A percentile compares a stretch with the other conserved stretches of the same genome.
Evolutionary conservation across 2,329 filamentous ascomycete genomes (phyloP).

Genomic region (Penicillium sp.): DNA sequence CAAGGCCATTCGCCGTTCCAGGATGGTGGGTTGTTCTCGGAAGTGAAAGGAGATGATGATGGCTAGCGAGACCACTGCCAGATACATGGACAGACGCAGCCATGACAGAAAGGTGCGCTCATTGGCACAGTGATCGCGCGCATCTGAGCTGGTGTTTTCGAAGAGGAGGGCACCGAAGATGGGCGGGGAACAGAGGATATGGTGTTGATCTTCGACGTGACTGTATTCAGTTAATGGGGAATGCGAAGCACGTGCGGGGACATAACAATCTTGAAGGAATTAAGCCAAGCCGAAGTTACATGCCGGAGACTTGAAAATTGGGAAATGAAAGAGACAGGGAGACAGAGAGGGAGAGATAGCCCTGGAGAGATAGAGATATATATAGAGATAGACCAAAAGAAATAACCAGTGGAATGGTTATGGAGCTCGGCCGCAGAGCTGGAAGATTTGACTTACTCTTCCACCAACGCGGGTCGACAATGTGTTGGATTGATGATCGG

Average conservation of each 20-base stretch:
- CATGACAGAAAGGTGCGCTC: slow-evolving; percentile 83
- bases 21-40: slow-evolving; percentile 65
- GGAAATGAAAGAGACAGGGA: no score
- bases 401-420: not conserved
- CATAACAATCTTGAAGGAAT: not conserved
- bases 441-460: slow-evolving; percentile 41
- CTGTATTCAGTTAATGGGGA: slow-evolving; percentile 15
- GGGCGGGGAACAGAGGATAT: slow-evolving; percentile 55
- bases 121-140: slow-evolving; percentile 66
- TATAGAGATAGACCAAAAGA: no score
- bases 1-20: slow-evolving; percentile 75
- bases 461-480: slow-evolving; percentile 50
- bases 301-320: not conserved
- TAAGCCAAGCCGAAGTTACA: not conserved
- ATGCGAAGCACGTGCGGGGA: no score
- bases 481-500: slow-evolving; percentile 55
- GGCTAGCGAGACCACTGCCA: slow-evolving; percentile 84
- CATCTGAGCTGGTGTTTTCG: slow-evolving; percentile 66
- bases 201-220: slow-evolving; percentile 31
- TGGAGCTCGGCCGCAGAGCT: not conserved
- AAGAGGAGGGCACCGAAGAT: slow-evolving; percentile 63
- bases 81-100: slow-evolving; percentile 84
- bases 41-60: slow-evolving; percentile 94
- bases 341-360: no score
- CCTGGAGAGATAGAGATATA: no score